These are phyloP conservation scores for Caloboletus inedulis DNA, from an alignment of 1,284 basidiomycete genomes.

Conservation along the genomic window DNA sequence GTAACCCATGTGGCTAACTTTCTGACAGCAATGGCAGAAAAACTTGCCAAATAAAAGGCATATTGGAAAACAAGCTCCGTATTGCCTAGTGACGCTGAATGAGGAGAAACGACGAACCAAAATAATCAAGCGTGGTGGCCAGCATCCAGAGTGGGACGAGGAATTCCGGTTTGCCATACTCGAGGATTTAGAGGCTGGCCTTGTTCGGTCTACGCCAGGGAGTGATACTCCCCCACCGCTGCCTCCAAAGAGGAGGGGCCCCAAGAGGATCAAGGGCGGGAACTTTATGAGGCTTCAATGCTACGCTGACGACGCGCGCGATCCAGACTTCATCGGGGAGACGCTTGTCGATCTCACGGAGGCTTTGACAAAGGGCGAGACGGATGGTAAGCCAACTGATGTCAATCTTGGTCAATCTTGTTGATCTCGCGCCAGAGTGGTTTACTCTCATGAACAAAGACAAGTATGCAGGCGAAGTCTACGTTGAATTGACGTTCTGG, in stretches of 20 bases:
- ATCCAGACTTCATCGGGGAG: constrained; percentile 96
- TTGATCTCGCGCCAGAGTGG: constrained; percentile 69
- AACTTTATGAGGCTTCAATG: constrained; percentile 81
- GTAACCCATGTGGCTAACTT: constrained; percentile 15
- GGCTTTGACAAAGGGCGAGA: constrained; percentile 91
- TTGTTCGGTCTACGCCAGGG: constrained; percentile 47
- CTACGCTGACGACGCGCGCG: constrained; percentile 93
- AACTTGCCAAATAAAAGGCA: constrained; percentile 92
- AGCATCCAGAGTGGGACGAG: constrained; percentile 99
- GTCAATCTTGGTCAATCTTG: neutral
- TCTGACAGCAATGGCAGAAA: constrained; percentile 50
- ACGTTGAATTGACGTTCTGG: constrained; percentile 94
- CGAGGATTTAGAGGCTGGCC: constrained; percentile 73
- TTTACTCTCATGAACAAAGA: constrained; percentile 86
- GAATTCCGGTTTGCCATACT: constrained; percentile 92
- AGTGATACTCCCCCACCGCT: constrained; percentile 58
- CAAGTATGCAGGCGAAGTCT: constrained; percentile 91
- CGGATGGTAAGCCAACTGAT: constrained; percentile 71
- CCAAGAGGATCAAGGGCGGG: constrained; percentile 67
- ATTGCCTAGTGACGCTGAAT: constrained; percentile 78
- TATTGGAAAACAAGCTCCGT: constrained; percentile 98
- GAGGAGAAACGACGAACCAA: constrained; percentile 83
- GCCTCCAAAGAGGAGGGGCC: constrained; percentile 54
- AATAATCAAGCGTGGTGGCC: constrained; percentile 93
- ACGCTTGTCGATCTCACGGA: constrained; percentile 84